Conservation (phyloP, 2,329 filamentous ascomycete species). For the Parafenestella ontariensis region DNA sequence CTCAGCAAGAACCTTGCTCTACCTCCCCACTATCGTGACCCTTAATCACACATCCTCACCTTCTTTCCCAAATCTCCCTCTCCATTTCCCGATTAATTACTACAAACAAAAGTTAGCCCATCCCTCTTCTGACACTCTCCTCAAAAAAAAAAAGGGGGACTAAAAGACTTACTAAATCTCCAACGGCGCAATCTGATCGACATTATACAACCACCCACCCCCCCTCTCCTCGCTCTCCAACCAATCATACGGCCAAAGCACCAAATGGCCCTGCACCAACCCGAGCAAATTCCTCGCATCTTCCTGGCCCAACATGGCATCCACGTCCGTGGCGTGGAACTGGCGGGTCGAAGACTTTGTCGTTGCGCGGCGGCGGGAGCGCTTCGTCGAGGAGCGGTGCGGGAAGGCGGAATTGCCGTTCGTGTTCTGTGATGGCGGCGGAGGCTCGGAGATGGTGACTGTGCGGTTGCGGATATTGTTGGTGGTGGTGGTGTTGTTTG, state of each 20-base stretch:
- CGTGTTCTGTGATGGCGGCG: constrained; percentile 6
- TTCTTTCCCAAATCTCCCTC: no score
- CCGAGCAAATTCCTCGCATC: constrained; percentile 84
- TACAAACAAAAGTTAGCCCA: no score
- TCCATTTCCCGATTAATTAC: no score
- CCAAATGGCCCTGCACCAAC: constrained; percentile 85
- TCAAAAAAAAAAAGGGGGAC: no score
- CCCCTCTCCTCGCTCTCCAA: constrained; percentile 83
- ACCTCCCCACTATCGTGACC: no score
- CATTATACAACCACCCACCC: constrained; percentile 95
- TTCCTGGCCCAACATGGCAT: constrained; percentile 67
- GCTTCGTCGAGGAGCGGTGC: constrained; percentile 25
- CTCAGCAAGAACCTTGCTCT: no score
- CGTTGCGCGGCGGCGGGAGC: constrained; percentile 69
- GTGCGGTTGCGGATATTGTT: constrained; percentile 45
- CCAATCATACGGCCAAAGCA: constrained; percentile 96
- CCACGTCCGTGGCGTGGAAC: constrained; percentile 72
- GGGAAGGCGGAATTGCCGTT: constrained; percentile 15
- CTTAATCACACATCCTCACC: no score
- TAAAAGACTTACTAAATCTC: constrained; percentile 81
- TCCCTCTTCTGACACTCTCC: no score
- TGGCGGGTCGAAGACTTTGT: constrained; percentile 73
- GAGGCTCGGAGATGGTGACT: constrained; percentile 46
- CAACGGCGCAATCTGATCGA: constrained; percentile 93
- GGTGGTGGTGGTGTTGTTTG: constrained; percentile 13